These are phyloP conservation scores for Isabelozyma gotoi DNA, from an alignment of 805 yeast species.

Conservation along the genomic window DNA sequence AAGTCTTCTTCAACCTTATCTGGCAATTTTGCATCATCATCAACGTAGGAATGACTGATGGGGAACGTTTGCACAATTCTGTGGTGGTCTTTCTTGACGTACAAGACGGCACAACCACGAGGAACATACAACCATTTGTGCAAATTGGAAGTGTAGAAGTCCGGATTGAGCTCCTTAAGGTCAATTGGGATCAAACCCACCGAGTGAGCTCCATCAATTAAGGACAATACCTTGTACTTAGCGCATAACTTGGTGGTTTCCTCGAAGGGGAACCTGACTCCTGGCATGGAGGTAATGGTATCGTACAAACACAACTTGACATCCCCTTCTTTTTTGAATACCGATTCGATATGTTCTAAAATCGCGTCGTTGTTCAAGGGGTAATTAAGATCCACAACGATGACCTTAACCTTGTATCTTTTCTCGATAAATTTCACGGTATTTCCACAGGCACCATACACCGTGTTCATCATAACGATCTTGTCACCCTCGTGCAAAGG, in stretches of 20 bases:
- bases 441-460: constrained; percentile 56
- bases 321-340: constrained; percentile 18
- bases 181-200: constrained; percentile 54
- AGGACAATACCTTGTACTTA: constrained; percentile 46
- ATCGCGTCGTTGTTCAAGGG: constrained; percentile 44
- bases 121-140: constrained; percentile 72
- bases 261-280: constrained; percentile 56
- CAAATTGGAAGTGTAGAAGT: constrained; percentile 59
- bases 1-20: constrained; percentile 19
- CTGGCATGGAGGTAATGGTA: constrained; percentile 65
- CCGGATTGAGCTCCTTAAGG: constrained; percentile 48
- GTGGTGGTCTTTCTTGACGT: constrained; percentile 55
- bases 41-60: constrained; percentile 48
- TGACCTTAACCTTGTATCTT: constrained; percentile 25
- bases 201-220: constrained; percentile 75
- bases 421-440: constrained; percentile 43
- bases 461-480: constrained; percentile 47
- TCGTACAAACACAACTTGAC: constrained; percentile 52
- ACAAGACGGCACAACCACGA: constrained; percentile 56
- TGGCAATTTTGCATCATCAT: constrained; percentile 24
- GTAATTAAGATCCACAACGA: constrained; percentile 38
- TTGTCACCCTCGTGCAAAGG: constrained; percentile 54
- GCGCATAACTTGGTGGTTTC: constrained; percentile 45
- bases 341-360: constrained; percentile 19
- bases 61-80: constrained; percentile 55